Base-by-base conservation (phyloP, 73 alveolate species). In the Symbiodinium pilosum region DNA sequence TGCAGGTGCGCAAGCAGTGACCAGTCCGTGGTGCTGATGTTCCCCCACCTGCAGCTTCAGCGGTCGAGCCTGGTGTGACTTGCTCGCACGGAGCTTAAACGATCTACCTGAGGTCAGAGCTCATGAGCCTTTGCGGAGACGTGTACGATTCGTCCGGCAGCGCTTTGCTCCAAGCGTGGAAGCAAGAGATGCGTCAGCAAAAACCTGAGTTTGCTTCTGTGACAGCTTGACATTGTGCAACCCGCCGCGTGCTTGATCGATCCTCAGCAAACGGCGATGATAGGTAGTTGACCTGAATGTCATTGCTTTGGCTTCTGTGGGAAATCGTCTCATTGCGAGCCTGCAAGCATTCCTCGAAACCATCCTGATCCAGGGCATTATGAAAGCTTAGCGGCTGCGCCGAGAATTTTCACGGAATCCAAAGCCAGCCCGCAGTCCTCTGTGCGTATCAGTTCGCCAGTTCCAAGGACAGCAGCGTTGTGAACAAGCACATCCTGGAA, bases 101-200 rank as follows among this genome's bases (percentile, higher is more conserved):
- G n/a, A n/a, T n/a, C 7, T 32, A 5, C 5, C 95, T 88, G 44
- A 88, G 95, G 56, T 30, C 12, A 0, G 24, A 40, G 64, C 96
- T 91, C 96, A 43, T 91, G 96, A 18, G 96, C 96, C 40, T 69
- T 91, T 77, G 96, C 96, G 14, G 96, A 91, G 32, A 91, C 96
- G 88, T 91, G 88, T 40, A 91, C 88, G 20, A 91, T 91, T 30
- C 96, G 96, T 9, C 51, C 96, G n/a, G 77, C 96, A 41, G 77
- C 34, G 21, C 96, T 91, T 34, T 91, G 75, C 88, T 91, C 81
- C 30, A 91, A 41, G 21, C 96, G 96, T 26, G 96, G 96, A 24
- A 91, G 96, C 75, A 91, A 54, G 77, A 91, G 75, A n/a, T 83
- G 77, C 28, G 96, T 91, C 28, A 91, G 96, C 88, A 91, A 34